A percentile compares a stretch with the other conserved stretches of the same genome.
phyloP scores from a whole-genome alignment of 306 rosid species.

The Pyrus bretschneideri region DNA sequence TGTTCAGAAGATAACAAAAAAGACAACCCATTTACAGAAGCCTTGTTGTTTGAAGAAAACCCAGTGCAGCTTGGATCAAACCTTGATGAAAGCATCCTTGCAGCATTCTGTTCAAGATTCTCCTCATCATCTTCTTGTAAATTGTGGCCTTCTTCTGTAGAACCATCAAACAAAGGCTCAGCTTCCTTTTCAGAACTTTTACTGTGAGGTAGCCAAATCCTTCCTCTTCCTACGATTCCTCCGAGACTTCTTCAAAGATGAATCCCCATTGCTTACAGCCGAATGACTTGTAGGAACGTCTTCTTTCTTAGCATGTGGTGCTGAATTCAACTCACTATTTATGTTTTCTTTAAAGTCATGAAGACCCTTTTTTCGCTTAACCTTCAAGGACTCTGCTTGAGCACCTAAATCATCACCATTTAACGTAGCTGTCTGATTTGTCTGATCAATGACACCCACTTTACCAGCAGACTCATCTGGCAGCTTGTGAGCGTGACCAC shows the following conservation, averaged over 20 bases:
- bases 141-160: constrained; percentile 37
- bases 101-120: constrained; percentile 98
- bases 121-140: constrained; percentile 68
- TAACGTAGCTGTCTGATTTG: constrained; percentile 37
- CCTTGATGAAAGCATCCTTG: constrained; percentile 94
- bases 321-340: constrained; percentile 13
- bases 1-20: constrained; percentile 41
- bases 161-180: constrained; percentile 33
- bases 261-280: constrained; percentile 46
- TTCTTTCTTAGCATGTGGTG: constrained; percentile 17
- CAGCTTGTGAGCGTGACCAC: constrained; percentile 26
- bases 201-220: constrained; percentile 29
- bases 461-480: constrained; percentile 34
- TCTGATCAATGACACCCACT: constrained; percentile 34
- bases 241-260: constrained; percentile 34
- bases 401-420: constrained; percentile 33
- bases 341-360: constrained; percentile 20
- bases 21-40: constrained; percentile 50
- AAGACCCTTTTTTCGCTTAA: not conserved
- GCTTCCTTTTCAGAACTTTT: constrained; percentile 35
- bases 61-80: constrained; percentile 97
- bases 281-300: constrained; percentile 17
- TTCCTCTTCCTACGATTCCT: constrained; percentile 48
- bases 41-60: constrained; percentile 51
- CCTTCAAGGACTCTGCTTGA: constrained; percentile 16